A percentile compares a stretch with the other conserved stretches of the same genome.
phyloP scores from a whole-genome alignment of 176 grass and related monocot species.

The Pharus latifolius region DNA sequence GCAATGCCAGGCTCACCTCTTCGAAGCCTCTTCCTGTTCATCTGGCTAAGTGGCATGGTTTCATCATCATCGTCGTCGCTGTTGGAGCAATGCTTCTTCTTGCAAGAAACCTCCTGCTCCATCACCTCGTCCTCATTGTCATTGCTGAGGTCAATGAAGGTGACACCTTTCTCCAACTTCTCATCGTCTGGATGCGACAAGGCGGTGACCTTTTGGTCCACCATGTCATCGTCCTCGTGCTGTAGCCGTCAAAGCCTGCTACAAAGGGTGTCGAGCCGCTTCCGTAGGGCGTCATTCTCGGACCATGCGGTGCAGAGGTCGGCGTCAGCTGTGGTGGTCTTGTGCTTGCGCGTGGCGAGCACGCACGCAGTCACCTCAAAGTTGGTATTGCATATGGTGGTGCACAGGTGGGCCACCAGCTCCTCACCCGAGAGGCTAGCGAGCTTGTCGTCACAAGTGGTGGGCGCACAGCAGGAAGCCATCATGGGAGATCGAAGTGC shows the following conservation, averaged over 20 bases:
- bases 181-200: neutral
- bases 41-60: neutral
- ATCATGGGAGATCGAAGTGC: neutral
- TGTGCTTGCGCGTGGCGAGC: constrained; percentile 21
- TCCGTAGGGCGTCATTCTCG: neutral
- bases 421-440: neutral
- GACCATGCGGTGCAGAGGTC: too few species aligned
- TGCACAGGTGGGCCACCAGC: constrained; percentile 5
- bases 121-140: neutral
- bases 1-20: neutral
- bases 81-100: neutral
- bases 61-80: constrained; percentile 5
- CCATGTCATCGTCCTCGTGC: neutral
- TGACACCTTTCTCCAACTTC: neutral
- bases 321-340: neutral
- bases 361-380: constrained; percentile 19
- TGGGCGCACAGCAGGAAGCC: neutral
- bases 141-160: neutral
- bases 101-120: neutral
- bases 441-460: neutral
- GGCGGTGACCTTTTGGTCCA: neutral
- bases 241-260: neutral
- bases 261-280: neutral
- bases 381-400: neutral
- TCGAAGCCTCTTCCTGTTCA: neutral